A percentile compares a stretch with the other conserved stretches of the same genome.
Conservation (phyloP, 2,329 filamentous ascomycete genomes). For the Mycosphaerella sp. region DNA sequence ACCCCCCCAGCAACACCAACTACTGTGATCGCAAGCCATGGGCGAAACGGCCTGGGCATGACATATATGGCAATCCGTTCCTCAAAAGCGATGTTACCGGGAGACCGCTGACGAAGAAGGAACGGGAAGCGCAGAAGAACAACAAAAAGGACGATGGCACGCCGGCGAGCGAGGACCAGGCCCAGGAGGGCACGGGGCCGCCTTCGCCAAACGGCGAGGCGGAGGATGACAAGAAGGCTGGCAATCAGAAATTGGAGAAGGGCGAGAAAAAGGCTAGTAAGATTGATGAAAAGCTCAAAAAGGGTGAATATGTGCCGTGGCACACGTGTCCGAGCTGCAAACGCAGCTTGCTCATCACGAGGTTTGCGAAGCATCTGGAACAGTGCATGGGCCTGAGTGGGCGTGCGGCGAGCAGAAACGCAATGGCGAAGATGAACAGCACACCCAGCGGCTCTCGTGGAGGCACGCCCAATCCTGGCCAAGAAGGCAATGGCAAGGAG, state of each 20-base stretch:
- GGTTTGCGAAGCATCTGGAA: constrained; percentile 56
- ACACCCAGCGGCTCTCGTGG: constrained; percentile 31
- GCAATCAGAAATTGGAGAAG: constrained; percentile 38
- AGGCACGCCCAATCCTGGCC: constrained; percentile 31
- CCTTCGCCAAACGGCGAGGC: constrained; percentile 29
- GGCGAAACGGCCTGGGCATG: constrained; percentile 67
- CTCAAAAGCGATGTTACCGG: constrained; percentile 58
- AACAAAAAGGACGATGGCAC: constrained; percentile 43
- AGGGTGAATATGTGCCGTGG: constrained; percentile 49
- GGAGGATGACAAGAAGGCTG: constrained; percentile 25
- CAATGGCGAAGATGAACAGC: constrained; percentile 43
- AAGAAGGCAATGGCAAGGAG: constrained; percentile 25
- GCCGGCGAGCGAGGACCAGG: constrained; percentile 41
- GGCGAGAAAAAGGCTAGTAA: constrained; percentile 40
- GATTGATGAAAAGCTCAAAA: constrained; percentile 43
- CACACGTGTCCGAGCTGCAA: constrained; percentile 56
- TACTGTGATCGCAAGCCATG: constrained; percentile 78
- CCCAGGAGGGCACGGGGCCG: constrained; percentile 31
- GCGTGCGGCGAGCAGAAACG: constrained; percentile 45
- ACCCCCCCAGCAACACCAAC: constrained; percentile 43
- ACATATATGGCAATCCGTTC: constrained; percentile 79
- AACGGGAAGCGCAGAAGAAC: constrained; percentile 58
- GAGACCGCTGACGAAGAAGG: constrained; percentile 58
- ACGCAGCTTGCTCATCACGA: constrained; percentile 54
- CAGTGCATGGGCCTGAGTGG: constrained; percentile 55